These are phyloP conservation scores for Tetrahymena thermophila DNA, from an alignment of 73 alveolate genomes.

Conservation along the genomic window DNA sequence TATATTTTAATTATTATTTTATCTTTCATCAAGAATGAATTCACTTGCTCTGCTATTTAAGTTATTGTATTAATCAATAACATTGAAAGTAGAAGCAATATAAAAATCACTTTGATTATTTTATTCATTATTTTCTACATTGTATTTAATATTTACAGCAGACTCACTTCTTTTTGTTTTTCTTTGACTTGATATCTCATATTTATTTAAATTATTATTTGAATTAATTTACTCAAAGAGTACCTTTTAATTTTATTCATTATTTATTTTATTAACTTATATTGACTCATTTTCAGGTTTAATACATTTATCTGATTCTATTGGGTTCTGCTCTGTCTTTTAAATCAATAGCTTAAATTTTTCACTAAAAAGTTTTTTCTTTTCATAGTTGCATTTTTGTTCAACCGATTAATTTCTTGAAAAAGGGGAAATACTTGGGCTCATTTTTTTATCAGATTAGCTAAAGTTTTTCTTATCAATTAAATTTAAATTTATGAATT, in stretches of 20 bases:
- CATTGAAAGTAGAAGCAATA: neutral
- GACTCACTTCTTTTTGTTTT: neutral
- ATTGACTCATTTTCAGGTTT: neutral
- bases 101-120: neutral
- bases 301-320: neutral
- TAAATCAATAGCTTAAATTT: neutral
- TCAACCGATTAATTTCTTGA: neutral
- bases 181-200: neutral
- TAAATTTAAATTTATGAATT: neutral
- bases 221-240: neutral
- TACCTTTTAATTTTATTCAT: neutral
- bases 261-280: no score
- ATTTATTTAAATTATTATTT: neutral
- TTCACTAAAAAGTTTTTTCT: neutral
- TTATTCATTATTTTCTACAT: neutral
- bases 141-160: neutral
- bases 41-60: neutral
- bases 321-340: neutral
- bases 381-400: neutral
- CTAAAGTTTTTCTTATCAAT: neutral
- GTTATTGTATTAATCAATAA: neutral
- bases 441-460: neutral
- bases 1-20: neutral
- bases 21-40: neutral
- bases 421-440: neutral